Evolutionary conservation across 2,329 filamentous ascomycete genomes (phyloP), one percentile per base, ranked within the genome.

Genomic region (Fusarium begoniae): DNA sequence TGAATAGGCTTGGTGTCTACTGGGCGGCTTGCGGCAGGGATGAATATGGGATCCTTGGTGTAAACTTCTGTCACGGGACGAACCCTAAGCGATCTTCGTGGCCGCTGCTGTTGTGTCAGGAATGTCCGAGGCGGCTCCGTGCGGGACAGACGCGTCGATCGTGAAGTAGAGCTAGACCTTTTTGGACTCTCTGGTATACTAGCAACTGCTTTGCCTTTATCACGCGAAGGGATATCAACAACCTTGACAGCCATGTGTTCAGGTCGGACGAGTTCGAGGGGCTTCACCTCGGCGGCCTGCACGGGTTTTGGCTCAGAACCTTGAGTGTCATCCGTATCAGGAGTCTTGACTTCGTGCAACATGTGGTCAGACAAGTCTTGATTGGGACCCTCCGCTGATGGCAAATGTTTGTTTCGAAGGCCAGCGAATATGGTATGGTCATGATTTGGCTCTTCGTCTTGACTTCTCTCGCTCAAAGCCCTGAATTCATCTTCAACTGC

Each of bases 21-120:
- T 7, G 72, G 37, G 26, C 76, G 66, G 47, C 74, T 78, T n/a
- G 69, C 59, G 30, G 62, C 76, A 26, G 76, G 76, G 22, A 60
- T 63, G 51, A 77, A 78, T 48, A 78, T 78, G 18, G 76, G 70
- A 37, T 78, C 76, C 55, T 78, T 78, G 8, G 68, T 76, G 15
- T 75, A 78, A n/a, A 78, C 64, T 58, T 78, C 76, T 41, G 76
- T 78, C 17, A 68, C 73, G 9, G 76, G 76, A 20, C 76, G 76
- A 48, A 72, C 59, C 28, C 69, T 78, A 20, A 66, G 24, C 18
- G 76, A 68, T 45, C 68, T 67, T 38, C 74, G 57, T 41, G 72
- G 70, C 15, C 68, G 66, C 45, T 77, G 76, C 53, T 75, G 67
- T 57, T 77, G 76, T 11, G 76, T 78, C 59, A 77, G 63, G 28